phyloP scores from a whole-genome alignment of 495 filamentous ascomycete species.

The Ramalina intermedia region DNA sequence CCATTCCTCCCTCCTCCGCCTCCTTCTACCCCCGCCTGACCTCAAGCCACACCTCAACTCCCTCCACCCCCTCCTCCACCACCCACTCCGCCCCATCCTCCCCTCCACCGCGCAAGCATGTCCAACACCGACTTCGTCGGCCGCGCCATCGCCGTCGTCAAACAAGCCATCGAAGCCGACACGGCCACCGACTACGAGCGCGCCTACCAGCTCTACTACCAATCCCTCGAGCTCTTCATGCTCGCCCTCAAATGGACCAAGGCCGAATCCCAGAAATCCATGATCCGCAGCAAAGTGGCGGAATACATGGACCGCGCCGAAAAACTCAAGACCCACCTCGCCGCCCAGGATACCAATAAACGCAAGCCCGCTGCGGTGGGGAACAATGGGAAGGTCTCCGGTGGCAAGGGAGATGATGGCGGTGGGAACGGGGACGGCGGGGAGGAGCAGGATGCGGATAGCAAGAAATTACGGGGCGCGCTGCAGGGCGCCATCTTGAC shows the following conservation, averaged over 20 bases:
- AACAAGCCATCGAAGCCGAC: conserved; percentile 93
- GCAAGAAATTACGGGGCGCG: conserved; percentile 84
- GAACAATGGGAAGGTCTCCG: conserved; percentile 66
- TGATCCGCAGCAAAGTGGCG: conserved; percentile 80
- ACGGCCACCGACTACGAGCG: conserved; percentile 92
- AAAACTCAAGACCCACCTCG: conserved; percentile 84
- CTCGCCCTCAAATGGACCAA: conserved; percentile 97
- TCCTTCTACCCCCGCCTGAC: too few relatives aligned
- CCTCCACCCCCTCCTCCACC: background rate
- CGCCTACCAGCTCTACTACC: conserved; percentile 89
- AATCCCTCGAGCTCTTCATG: conserved; percentile 89
- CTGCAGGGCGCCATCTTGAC: conserved; percentile 84
- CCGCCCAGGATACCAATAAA: conserved; percentile 55
- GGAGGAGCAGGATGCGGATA: conserved; percentile 68
- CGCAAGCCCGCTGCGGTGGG: conserved; percentile 72
- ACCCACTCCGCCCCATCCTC: background rate
- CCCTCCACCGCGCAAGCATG: conserved; percentile 40
- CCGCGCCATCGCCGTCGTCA: conserved; percentile 86
- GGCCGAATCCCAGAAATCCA: conserved; percentile 87
- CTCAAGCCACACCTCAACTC: background rate
- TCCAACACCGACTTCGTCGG: conserved; percentile 95
- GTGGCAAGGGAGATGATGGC: conserved; percentile 48
- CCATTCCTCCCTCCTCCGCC: too few relatives aligned
- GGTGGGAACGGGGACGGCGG: conserved; percentile 41
- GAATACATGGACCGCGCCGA: conserved; percentile 99